Base-by-base conservation (phyloP, 208 protist genomes). In the Crithidia acanthocephali region DNA sequence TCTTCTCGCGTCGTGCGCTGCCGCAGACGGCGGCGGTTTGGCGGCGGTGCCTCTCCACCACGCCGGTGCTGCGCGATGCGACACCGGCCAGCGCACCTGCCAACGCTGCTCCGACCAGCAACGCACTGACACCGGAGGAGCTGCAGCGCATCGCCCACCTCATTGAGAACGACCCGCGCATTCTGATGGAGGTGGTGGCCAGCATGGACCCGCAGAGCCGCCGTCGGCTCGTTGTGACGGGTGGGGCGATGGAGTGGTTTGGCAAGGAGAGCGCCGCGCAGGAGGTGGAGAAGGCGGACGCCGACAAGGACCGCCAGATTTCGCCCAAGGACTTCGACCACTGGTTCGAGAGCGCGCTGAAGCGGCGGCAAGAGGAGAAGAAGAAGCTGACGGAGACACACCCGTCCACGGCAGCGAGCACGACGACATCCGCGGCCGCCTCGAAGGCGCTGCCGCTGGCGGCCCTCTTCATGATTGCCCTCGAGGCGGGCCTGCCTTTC, bases 241-340 rank as follows among this genome's bases (percentile, higher is more conserved):
- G 92, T 32, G 92, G 92, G 9, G 90, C 92, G 27, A 92, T 95
- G 84, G 90, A 97, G 76, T 97, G 92, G 92, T 97, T 97, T 72
- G 92, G 92, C 11, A 92, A 91, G 63, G 92, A 97, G 45, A 95
- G 80, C 69, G 92, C 85, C 11, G 84, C 78, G 27, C 67, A 76
- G 16, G 92, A 97, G 74, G 81, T 97, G 58, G 81, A 90, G 61
- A 84, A 84, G 48, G 92, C 90, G 2, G 92, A 94, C 61, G 78
- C 68, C 2, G 92, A 97, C 76, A 87, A 95, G 60, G 92, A 97
- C 72, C 72, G 80, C 5, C 60, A 75, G 32, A 94, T 97, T 23
- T 95, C 88, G 11, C 90, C 92, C 6, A 97, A 97, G 56, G 92
- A 97, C 64, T 95, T 97, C 82, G 90, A 97, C 58, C 86, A 93